Conservation (phyloP, 306 rosid species). For the Rosa lucieae region DNA sequence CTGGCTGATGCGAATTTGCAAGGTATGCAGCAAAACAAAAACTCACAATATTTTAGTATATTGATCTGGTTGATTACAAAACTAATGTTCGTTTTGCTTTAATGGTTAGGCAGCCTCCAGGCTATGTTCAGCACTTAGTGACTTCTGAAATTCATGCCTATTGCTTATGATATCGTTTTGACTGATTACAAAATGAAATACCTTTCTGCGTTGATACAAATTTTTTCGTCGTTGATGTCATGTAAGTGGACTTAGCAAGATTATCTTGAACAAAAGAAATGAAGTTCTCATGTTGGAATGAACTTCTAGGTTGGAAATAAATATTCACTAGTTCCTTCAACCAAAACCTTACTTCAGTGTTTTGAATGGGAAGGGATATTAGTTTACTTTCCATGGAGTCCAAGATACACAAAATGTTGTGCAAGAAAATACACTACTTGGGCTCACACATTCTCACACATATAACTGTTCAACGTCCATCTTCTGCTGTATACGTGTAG, state of each 20-base stretch:
- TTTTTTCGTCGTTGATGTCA: background rate
- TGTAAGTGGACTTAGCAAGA: background rate
- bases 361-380: background rate
- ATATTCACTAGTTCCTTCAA: background rate
- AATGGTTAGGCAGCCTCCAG: constrained; percentile 15
- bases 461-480: background rate
- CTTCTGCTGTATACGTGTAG: background rate
- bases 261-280: background rate
- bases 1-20: constrained; percentile 51
- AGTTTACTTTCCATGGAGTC: background rate
- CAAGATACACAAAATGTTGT: background rate
- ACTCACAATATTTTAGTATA: background rate
- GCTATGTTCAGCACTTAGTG: background rate
- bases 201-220: background rate
- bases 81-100: background rate
- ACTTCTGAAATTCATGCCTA: background rate
- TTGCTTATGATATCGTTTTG: background rate
- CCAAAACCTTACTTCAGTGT: background rate
- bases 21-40: constrained; percentile 43
- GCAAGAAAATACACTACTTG: background rate
- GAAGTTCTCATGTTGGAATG: background rate
- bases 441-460: background rate
- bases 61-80: background rate
- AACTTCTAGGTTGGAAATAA: background rate
- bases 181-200: background rate